phyloP scores from a whole-genome alignment of 2,329 filamentous ascomycete genomes.

The Cladosporium oxysporum region DNA sequence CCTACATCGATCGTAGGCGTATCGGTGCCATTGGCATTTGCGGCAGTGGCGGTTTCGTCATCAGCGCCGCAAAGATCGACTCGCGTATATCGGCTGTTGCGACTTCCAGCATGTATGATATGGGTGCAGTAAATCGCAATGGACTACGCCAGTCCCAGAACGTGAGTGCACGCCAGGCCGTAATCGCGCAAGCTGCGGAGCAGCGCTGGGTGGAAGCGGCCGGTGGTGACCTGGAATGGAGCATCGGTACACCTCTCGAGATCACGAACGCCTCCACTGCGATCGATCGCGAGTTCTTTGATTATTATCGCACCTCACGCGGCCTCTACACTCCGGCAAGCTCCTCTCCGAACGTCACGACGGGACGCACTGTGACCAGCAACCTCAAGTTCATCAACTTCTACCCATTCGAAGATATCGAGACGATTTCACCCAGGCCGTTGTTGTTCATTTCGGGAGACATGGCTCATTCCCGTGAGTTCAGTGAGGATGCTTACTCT shows the following conservation, averaged over 20 bases:
- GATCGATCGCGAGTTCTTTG: constrained; percentile 18
- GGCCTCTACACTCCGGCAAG: constrained; percentile 13
- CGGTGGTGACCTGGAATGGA: neutral
- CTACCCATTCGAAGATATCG: constrained; percentile 22
- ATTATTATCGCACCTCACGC: constrained; percentile 21
- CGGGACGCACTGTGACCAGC: constrained; percentile 3
- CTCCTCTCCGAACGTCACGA: constrained; percentile 18
- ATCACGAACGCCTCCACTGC: constrained; percentile 11
- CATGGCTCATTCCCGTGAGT: constrained; percentile 19
- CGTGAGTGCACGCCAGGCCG: neutral
- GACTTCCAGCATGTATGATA: constrained; percentile 22
- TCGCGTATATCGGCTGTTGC: constrained; percentile 17
- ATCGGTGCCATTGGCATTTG: constrained; percentile 22
- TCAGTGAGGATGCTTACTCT: constrained; percentile 21
- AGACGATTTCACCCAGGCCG: constrained; percentile 21
- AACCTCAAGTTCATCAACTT: constrained; percentile 21
- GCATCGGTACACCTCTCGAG: constrained; percentile 12
- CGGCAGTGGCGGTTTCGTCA: constrained; percentile 16
- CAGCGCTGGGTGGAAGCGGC: constrained; percentile 1
- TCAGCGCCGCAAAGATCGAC: constrained; percentile 21
- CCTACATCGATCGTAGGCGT: constrained; percentile 12
- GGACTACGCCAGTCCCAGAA: constrained; percentile 8
- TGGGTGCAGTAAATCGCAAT: constrained; percentile 17
- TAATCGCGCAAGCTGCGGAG: neutral
- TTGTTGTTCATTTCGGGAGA: constrained; percentile 19